Evolutionary conservation across 495 filamentous ascomycete genomes (phyloP).

Genomic region (Xylaria palmicola): DNA sequence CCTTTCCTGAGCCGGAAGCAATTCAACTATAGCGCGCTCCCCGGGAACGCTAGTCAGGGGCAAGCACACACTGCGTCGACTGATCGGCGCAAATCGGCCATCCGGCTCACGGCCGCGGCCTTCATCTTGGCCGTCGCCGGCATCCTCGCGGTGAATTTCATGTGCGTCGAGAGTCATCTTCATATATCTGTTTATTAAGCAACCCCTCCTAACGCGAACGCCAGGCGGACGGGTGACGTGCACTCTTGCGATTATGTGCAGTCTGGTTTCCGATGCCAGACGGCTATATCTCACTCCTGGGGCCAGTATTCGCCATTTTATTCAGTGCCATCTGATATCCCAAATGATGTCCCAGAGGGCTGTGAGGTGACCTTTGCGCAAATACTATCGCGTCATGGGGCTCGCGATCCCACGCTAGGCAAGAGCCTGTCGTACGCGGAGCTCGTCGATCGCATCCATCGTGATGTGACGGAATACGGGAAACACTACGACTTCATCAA

Average conservation of each 20-base stretch:
- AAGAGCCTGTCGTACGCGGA: constrained; percentile 59
- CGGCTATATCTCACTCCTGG: constrained; percentile 66
- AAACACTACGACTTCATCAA: constrained; percentile 63
- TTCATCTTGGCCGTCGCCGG: constrained; percentile 11
- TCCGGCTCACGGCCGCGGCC: constrained; percentile 8
- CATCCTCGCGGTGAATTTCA: constrained; percentile 2
- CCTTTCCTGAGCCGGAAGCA: constrained; percentile 16
- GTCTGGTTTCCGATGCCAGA: constrained; percentile 57
- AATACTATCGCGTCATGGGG: constrained; percentile 80
- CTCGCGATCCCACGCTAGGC: constrained; percentile 67
- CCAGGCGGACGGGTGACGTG: constrained; percentile 20
- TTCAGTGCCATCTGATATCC: constrained; percentile 63
- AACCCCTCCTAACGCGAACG: not conserved
- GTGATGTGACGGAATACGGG: constrained; percentile 52
- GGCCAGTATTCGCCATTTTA: constrained; percentile 87
- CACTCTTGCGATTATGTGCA: constrained; percentile 57
- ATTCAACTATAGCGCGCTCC: constrained; percentile 29
- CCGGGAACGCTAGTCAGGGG: constrained; percentile 4
- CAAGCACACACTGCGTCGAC: constrained; percentile 18
- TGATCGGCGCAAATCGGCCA: not conserved
- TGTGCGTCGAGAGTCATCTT: not conserved
- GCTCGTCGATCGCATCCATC: constrained; percentile 61
- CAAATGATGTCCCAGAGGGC: constrained; percentile 52
- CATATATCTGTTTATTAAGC: not conserved
- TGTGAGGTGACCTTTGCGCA: constrained; percentile 78